A percentile compares a stretch with the other conserved stretches of the same genome.
These are phyloP conservation scores for Lolium perenne DNA, from an alignment of 176 grass and related monocot genomes.

Conservation along the genomic window DNA sequence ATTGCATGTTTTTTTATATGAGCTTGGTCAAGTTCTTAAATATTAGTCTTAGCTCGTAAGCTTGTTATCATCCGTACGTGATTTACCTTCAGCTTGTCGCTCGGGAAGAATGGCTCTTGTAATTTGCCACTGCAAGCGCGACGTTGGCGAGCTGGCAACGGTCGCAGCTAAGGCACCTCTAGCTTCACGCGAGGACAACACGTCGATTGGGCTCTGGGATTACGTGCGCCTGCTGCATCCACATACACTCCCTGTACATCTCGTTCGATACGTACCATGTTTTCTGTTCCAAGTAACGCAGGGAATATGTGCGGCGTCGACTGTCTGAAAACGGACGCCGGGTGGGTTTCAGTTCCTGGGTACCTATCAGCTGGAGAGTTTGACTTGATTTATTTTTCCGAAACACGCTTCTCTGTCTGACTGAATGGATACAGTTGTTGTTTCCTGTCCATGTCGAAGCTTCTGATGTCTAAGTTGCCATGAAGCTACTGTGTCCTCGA, in stretches of 20 bases:
- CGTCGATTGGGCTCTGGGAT: not conserved
- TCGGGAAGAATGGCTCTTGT: not conserved
- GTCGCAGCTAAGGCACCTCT: not conserved
- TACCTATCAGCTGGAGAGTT: not conserved
- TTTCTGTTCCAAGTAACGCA: not conserved
- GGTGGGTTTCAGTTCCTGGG: not conserved
- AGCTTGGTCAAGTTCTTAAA: no score
- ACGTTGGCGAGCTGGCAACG: not conserved
- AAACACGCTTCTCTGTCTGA: not conserved
- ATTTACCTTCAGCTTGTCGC: not conserved
- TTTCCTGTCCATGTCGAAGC: not conserved
- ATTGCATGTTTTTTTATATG: no score
- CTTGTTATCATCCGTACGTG: no score
- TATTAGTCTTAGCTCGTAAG: no score
- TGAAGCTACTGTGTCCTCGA: not conserved
- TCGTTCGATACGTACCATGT: no score
- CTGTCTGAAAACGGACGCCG: not conserved
- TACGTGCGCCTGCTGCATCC: no score
- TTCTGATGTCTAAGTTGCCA: conserved; percentile 26
- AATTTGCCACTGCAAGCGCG: not conserved
- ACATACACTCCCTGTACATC: no score
- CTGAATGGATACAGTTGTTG: not conserved
- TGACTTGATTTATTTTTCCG: not conserved
- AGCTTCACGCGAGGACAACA: not conserved
- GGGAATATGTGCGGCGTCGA: not conserved